A percentile compares a stretch with the other conserved stretches of the same genome.
Evolutionary conservation across 139 green algal species (phyloP).

Genomic region (Nannochloris sp.): DNA sequence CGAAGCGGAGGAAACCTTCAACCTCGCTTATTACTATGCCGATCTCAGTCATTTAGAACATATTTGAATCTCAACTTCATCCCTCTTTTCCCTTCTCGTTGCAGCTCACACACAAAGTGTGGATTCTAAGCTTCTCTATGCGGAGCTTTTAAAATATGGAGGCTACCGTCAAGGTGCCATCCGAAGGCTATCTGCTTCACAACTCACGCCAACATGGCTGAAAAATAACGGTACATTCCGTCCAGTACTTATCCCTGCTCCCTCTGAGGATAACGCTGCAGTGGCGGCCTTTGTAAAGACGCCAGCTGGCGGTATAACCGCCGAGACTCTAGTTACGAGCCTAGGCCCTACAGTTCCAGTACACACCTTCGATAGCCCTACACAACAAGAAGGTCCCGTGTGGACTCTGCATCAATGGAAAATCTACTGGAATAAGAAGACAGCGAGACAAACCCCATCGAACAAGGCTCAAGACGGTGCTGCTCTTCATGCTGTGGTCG

Average conservation of each 20-base stretch:
- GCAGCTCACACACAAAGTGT: too few relatives aligned
- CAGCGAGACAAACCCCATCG: neutral
- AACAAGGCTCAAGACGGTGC: neutral
- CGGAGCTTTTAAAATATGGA: conserved; percentile 9
- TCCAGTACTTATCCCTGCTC: neutral
- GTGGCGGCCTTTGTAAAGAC: neutral
- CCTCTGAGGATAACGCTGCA: neutral
- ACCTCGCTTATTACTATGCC: too few relatives aligned
- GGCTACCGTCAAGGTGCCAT: neutral
- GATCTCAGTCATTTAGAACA: too few relatives aligned
- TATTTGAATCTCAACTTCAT: too few relatives aligned
- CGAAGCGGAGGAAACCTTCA: too few relatives aligned
- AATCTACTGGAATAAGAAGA: conserved; percentile 23
- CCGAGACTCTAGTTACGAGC: neutral
- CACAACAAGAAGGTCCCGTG: conserved; percentile 16
- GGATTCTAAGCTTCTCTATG: conserved; percentile 15
- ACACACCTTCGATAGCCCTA: conserved; percentile 13
- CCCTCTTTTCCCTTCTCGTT: too few relatives aligned
- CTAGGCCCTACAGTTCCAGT: conserved; percentile 1
- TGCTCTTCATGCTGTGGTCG: neutral
- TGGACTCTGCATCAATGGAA: conserved; percentile 32
- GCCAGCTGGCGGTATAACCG: neutral
- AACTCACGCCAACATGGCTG: conserved; percentile 11
- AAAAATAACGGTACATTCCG: conserved; percentile 7
- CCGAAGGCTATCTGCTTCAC: neutral